Conservation (phyloP, 2,329 filamentous ascomycete species). For the Neocucurbitaria cava region DNA sequence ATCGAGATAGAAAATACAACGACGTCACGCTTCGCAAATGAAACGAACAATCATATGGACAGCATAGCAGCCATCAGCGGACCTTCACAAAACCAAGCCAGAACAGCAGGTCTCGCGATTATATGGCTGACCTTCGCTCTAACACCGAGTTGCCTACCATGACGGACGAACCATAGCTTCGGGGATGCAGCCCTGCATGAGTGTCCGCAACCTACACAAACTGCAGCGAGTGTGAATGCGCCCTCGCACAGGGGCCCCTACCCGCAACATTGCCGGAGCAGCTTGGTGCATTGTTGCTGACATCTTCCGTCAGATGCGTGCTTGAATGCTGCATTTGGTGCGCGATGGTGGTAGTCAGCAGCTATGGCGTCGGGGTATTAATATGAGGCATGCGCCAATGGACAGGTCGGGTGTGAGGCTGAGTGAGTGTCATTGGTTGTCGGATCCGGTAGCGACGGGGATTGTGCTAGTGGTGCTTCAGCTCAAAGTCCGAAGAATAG, state of each 20-base stretch:
- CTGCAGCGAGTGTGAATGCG: constrained; percentile 3
- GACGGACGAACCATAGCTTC: constrained; percentile 11
- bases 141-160: constrained; percentile 13
- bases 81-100: background rate
- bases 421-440: constrained; percentile 24
- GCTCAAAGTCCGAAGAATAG: constrained; percentile 34
- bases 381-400: constrained; percentile 27
- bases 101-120: constrained; percentile 2
- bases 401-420: constrained; percentile 19
- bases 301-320: constrained; percentile 25
- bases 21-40: background rate
- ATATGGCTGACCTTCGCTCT: constrained; percentile 10
- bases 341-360: constrained; percentile 30
- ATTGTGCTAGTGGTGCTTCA: constrained; percentile 21
- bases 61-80: background rate
- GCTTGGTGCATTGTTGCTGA: constrained; percentile 17
- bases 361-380: constrained; percentile 23
- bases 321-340: constrained; percentile 14
- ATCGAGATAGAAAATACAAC: background rate
- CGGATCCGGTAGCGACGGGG: constrained; percentile 24
- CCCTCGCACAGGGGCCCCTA: constrained; percentile 16
- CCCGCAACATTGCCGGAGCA: constrained; percentile 9
- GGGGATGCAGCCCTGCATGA: constrained; percentile 28
- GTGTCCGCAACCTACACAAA: constrained; percentile 8
- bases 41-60: background rate